Conservation (phyloP, 2,329 filamentous ascomycete genomes). For the Pestalotiopsis sp. region DNA sequence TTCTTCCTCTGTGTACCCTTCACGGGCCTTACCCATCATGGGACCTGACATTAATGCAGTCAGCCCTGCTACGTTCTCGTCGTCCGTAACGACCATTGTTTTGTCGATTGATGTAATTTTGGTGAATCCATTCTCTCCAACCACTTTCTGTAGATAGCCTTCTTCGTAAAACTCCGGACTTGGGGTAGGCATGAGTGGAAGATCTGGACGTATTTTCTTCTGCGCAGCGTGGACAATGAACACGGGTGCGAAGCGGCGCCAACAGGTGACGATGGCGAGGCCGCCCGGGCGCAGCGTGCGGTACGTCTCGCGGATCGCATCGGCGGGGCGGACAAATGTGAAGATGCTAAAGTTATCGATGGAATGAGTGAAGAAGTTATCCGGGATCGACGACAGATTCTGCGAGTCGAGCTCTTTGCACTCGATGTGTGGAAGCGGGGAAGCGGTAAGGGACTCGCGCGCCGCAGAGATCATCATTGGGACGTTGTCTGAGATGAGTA, state of each 20-base stretch:
- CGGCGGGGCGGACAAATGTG: constrained; percentile 22
- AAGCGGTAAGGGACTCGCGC: constrained; percentile 27
- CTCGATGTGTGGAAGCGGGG: constrained; percentile 27
- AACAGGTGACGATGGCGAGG: constrained; percentile 27
- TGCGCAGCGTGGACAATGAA: constrained; percentile 28
- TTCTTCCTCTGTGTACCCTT: constrained; percentile 28
- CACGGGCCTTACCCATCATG: constrained; percentile 31
- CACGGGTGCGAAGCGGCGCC: constrained; percentile 28
- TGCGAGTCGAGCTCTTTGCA: constrained; percentile 30
- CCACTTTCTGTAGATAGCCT: constrained; percentile 26
- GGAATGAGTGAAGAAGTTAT: constrained; percentile 27
- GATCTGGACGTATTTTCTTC: constrained; percentile 27
- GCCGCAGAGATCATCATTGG: constrained; percentile 31
- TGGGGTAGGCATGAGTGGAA: constrained; percentile 27
- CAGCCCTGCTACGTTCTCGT: constrained; percentile 30
- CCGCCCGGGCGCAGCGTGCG: constrained; percentile 26
- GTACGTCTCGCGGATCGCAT: constrained; percentile 26
- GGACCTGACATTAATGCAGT: constrained; percentile 30
- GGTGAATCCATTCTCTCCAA: constrained; percentile 28
- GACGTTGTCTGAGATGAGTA: constrained; percentile 31
- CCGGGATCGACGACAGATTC: constrained; percentile 24
- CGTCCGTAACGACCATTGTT: constrained; percentile 25
- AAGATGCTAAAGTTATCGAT: constrained; percentile 32
- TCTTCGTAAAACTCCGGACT: constrained; percentile 26
- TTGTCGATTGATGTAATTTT: constrained; percentile 25